Base-by-base conservation (phyloP, 2,329 filamentous ascomycete genomes). In the Bipolaris zeicola region DNA sequence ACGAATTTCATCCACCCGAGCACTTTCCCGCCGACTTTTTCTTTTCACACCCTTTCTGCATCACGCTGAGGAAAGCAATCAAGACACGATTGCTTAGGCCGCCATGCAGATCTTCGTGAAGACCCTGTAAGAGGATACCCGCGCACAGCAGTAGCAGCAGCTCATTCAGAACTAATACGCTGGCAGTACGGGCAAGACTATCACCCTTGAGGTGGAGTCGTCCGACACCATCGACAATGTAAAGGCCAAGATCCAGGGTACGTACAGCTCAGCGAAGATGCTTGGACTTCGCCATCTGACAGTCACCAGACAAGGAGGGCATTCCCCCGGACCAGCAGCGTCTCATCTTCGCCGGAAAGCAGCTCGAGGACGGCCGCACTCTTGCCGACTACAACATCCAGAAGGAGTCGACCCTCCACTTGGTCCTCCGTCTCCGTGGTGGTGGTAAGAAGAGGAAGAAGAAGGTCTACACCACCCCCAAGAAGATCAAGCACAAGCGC, bases 401-500 rank as follows among this genome's bases (percentile, higher is more conserved):
- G 89, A 99, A 99, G 90, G 94, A 98, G 89, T 93, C 89, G 73
- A 99, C 95, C 76, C 92, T 99, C 71, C 95, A 99, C 85, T 85
- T 98, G 74, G 95, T 99, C 76, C 89, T 99, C 75, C 92, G 95
- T 80, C 92, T 99, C 63, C 95, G 94, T 87, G 95, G 95, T 87
- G 95, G 94, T 82, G 93, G 83, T 80, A 80, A 79, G 76, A 99
- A 99, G 92, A 97, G 98, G 91, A 89, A 96, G 83, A 99, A 99
- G 92, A 99, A 99, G 93, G 95, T 99, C 74, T 99, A 99, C 91
- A 98, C 92, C 81, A 99, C 95, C 78, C 95, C 95, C 82, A 99
- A 99, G 93, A 99, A 99, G 92, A 99, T 99, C 90, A 99, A 99
- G 95, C 95, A 99, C 90, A 99, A 99, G 93, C 90, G 92, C 87